phyloP scores from a whole-genome alignment of 768 basidiomycete species.

The Antrodiella citrinella region DNA sequence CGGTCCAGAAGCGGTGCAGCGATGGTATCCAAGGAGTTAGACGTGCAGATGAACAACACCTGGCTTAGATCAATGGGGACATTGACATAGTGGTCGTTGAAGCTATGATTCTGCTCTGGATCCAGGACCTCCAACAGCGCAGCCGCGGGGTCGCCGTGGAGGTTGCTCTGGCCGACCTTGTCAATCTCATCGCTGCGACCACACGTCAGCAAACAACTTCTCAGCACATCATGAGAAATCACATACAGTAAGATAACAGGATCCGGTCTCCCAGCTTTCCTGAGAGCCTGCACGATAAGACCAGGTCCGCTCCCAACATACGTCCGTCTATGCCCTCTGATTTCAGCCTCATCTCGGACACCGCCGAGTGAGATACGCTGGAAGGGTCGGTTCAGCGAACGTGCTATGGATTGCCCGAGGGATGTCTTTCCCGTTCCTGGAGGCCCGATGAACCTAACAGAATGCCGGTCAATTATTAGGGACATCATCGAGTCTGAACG shows the following conservation, averaged over 20 bases:
- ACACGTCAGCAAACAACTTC: neutral
- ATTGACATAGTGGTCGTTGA: conserved; percentile 90
- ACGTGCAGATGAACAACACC: conserved; percentile 88
- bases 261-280: conserved; percentile 76
- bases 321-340: conserved; percentile 71
- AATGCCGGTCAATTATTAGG: neutral
- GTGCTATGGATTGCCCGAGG: conserved; percentile 82
- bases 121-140: conserved; percentile 89
- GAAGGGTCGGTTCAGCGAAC: conserved; percentile 77
- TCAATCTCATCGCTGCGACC: conserved; percentile 74
- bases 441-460: conserved; percentile 71
- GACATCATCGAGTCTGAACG: neutral
- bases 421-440: conserved; percentile 91
- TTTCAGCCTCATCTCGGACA: conserved; percentile 87
- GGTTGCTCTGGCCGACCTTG: conserved; percentile 80
- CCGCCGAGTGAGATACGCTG: conserved; percentile 90
- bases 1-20: conserved; percentile 82
- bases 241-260: conserved; percentile 66
- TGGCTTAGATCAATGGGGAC: conserved; percentile 83
- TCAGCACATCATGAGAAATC: neutral
- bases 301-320: conserved; percentile 90
- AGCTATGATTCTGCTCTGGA: conserved; percentile 85
- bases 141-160: conserved; percentile 89
- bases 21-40: conserved; percentile 85
- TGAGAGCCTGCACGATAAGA: conserved; percentile 76